Conservation (phyloP, 2,329 filamentous ascomycete genomes). For the Neurospora crassa region DNA sequence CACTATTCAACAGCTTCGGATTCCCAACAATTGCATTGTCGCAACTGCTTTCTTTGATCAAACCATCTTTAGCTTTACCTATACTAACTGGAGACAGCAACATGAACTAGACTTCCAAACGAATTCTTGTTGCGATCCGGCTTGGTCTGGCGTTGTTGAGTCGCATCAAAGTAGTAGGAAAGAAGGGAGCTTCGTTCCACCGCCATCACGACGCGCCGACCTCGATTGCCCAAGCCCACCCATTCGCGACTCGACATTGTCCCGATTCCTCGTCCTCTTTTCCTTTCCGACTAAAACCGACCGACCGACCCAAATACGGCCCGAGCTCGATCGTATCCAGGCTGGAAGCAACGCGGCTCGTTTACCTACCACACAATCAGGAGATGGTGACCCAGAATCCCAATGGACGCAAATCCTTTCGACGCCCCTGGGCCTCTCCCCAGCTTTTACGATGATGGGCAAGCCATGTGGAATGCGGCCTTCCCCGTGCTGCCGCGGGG, state of each 20-base stretch:
- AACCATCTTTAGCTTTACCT: neutral
- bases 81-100: constrained; percentile 22
- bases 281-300: neutral
- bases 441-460: constrained; percentile 37
- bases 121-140: constrained; percentile 18
- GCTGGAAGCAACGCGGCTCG: neutral
- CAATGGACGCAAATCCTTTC: constrained; percentile 46
- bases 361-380: constrained; percentile 11
- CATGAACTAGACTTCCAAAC: constrained; percentile 28
- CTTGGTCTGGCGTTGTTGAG: constrained; percentile 17
- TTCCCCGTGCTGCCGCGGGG: constrained; percentile 35
- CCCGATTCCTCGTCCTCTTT: neutral
- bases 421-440: constrained; percentile 32
- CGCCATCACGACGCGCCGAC: neutral
- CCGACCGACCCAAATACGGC: constrained; percentile 2
- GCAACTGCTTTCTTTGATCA: constrained; percentile 6
- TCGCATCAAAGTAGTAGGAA: constrained; percentile 6
- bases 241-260: neutral
- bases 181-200: neutral
- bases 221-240: neutral
- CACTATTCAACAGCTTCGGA: constrained; percentile 9
- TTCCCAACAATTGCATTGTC: constrained; percentile 6
- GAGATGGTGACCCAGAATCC: constrained; percentile 25
- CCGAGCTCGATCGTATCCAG: constrained; percentile 8
- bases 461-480: constrained; percentile 16